phyloP scores from a whole-genome alignment of 345 rosid genomes.

The Corymbia maculata region DNA sequence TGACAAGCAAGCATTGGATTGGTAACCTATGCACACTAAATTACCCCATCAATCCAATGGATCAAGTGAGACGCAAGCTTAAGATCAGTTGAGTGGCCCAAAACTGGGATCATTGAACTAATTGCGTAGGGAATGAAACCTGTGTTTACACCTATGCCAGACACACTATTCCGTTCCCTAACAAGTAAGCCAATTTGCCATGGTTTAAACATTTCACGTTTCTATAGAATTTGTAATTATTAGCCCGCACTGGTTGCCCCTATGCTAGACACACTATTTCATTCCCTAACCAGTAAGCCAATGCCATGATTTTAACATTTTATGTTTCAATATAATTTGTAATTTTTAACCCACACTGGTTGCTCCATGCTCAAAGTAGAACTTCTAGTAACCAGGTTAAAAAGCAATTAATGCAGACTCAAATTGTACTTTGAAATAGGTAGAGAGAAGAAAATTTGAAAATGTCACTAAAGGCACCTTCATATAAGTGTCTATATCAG shows the following conservation, averaged over 20 bases:
- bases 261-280: neutral
- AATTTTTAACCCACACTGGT: neutral
- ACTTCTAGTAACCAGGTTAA: neutral
- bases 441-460: neutral
- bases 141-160: neutral
- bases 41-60: neutral
- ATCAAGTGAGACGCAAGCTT: neutral
- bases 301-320: neutral
- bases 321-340: neutral
- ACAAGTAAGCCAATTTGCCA: neutral
- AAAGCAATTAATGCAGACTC: neutral
- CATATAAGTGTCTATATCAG: conserved; percentile 33
- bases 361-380: neutral
- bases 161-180: neutral
- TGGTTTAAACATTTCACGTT: neutral
- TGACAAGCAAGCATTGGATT: neutral
- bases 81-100: neutral
- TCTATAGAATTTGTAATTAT: neutral
- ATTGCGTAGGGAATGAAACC: neutral
- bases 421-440: neutral
- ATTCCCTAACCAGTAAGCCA: neutral
- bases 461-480: conserved; percentile 14
- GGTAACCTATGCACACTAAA: neutral
- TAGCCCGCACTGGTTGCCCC: neutral
- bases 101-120: neutral